Percentiles rank a stretch among this genome's conserved stretches.
Conservation (phyloP, 495 filamentous ascomycete species). For the Aspergillus sclerotioniger region DNA sequence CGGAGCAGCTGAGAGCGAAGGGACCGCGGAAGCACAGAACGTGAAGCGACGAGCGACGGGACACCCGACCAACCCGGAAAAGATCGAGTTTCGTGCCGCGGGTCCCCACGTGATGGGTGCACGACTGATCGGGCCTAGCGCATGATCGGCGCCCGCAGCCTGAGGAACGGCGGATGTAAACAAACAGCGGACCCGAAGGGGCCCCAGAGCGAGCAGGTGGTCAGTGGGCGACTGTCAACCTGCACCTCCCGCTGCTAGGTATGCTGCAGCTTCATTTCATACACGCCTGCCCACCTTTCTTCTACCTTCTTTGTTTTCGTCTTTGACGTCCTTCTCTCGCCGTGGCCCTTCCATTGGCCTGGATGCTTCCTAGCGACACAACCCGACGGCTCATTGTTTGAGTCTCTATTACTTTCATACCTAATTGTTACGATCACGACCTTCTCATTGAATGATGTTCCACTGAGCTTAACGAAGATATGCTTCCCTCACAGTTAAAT, state of each 20-base stretch:
- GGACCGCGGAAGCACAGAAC: background rate
- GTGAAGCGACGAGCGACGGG: background rate
- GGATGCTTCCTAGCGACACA: slow-evolving; percentile 9
- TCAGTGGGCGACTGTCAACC: slow-evolving; percentile 10
- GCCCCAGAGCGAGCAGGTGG: slow-evolving; percentile 10
- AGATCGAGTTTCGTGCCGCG: slow-evolving; percentile 23
- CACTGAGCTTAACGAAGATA: slow-evolving; percentile 29
- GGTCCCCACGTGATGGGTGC: slow-evolving; percentile 27
- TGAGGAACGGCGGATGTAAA: slow-evolving; percentile 44
- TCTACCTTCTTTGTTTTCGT: background rate
- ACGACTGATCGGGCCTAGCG: slow-evolving; percentile 29
- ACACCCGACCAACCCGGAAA: slow-evolving; percentile 12
- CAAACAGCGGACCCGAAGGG: slow-evolving; percentile 23
- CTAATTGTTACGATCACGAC: slow-evolving; percentile 13
- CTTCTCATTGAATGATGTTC: slow-evolving; percentile 31
- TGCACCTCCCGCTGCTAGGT: background rate
- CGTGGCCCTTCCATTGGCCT: background rate
- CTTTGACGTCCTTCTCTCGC: slow-evolving; percentile 1
- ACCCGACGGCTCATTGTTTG: slow-evolving; percentile 13
- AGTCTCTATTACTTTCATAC: slow-evolving; percentile 6
- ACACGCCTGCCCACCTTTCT: background rate
- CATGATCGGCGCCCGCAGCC: slow-evolving; percentile 34
- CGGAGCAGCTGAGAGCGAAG: background rate
- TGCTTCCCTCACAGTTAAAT: slow-evolving; percentile 48
- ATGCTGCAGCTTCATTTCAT: background rate